Percentiles rank a stretch among this genome's conserved stretches.
phyloP scores from a whole-genome alignment of 306 rosid species.

The Rosa multiflora region DNA sequence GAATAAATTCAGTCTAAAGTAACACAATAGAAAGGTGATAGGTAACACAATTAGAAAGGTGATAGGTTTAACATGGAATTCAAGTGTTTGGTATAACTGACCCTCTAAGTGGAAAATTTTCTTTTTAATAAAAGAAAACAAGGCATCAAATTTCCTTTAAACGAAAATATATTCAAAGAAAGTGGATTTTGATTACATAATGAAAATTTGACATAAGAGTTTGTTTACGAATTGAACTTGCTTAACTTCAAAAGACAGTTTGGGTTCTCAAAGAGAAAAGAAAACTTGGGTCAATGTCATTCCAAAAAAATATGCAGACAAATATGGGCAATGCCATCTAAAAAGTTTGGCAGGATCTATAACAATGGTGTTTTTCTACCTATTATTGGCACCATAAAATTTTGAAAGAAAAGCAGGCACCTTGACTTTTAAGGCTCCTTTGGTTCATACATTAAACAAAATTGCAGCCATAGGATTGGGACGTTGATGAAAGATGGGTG shows the following conservation, averaged over 20 bases:
- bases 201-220: neutral
- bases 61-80: neutral
- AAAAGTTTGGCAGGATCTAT: neutral
- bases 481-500: neutral
- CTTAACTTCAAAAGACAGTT: neutral
- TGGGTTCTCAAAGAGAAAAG: neutral
- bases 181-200: neutral
- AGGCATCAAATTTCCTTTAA: neutral
- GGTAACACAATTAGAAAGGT: neutral
- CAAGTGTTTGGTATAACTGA: neutral
- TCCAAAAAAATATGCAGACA: neutral
- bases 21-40: neutral
- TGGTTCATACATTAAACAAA: neutral
- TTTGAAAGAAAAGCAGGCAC: neutral
- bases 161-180: neutral
- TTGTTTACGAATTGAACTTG: neutral
- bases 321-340: neutral
- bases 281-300: neutral
- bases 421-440: neutral
- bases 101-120: neutral
- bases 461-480: neutral
- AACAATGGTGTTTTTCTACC: neutral
- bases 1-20: neutral
- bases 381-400: neutral
- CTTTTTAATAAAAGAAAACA: neutral